Evolutionary conservation across 257 asterid genomes (phyloP).

Genomic region (Petunia secreta): DNA sequence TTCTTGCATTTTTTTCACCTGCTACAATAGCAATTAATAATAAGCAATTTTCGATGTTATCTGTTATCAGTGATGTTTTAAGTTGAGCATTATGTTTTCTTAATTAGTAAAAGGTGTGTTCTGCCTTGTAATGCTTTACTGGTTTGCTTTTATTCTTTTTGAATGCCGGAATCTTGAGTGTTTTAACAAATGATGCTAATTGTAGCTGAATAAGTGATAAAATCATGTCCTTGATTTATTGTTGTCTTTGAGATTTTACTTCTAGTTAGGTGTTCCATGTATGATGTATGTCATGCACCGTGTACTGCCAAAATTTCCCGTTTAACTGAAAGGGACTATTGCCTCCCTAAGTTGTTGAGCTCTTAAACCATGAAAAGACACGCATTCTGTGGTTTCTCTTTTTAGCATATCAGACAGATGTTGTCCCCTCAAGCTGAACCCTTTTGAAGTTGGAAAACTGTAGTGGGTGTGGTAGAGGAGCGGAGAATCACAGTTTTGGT

Average conservation of each 20-base stretch:
- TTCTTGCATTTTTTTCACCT: not conserved
- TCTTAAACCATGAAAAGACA: too few relatives aligned
- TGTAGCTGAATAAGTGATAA: too few relatives aligned
- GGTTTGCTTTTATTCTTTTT: not conserved
- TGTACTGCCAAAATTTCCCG: not conserved
- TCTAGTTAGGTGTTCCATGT: too few relatives aligned
- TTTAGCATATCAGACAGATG: too few relatives aligned
- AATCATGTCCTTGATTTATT: too few relatives aligned
- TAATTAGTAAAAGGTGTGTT: not conserved
- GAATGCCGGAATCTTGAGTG: not conserved
- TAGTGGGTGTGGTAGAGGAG: conserved; percentile 8
- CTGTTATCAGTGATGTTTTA: not conserved
- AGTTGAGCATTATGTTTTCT: not conserved
- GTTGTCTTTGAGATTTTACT: too few relatives aligned
- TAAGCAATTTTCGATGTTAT: not conserved
- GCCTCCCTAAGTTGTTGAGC: not conserved
- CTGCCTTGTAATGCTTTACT: not conserved
- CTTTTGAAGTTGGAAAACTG: not conserved
- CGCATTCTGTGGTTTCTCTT: too few relatives aligned
- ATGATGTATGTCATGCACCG: too few relatives aligned
- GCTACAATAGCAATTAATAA: not conserved
- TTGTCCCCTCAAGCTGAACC: too few relatives aligned
- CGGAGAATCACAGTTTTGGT: not conserved
- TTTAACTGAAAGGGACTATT: not conserved
- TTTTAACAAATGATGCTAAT: not conserved